Percentiles rank a stretch among this genome's conserved stretches.
Evolutionary conservation across 495 filamentous ascomycete genomes (phyloP).

Genomic region (Hyphodiscus hymeniophilus): DNA sequence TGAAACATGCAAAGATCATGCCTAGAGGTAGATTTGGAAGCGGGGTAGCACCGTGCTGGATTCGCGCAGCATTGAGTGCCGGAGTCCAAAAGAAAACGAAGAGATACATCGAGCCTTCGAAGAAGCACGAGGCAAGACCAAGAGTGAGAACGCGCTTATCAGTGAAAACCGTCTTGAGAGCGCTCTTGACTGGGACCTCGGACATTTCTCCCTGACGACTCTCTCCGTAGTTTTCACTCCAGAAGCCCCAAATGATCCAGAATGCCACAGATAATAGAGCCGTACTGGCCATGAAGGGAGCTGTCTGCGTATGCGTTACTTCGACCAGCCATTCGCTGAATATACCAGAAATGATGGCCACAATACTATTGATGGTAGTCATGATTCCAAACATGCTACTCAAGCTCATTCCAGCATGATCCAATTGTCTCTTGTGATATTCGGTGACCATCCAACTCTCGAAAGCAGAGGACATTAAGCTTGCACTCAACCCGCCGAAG

Average conservation of each 20-base stretch:
- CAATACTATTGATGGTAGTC: conserved; percentile 43
- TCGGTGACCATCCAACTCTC: conserved; percentile 55
- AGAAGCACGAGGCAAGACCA: conserved; percentile 41
- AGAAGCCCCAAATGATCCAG: conserved; percentile 35
- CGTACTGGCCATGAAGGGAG: conserved; percentile 39
- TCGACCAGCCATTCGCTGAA: conserved; percentile 33
- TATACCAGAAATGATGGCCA: conserved; percentile 41
- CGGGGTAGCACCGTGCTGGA: conserved; percentile 2
- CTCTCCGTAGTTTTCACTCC: conserved; percentile 44
- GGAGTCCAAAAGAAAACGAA: conserved; percentile 50
- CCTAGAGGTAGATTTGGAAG: conserved; percentile 40
- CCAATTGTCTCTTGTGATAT: conserved; percentile 30
- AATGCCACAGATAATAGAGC: conserved; percentile 32
- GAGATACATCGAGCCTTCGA: conserved; percentile 51
- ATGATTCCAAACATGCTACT: conserved; percentile 43
- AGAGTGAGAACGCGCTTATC: conserved; percentile 38
- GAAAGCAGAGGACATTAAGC: conserved; percentile 46
- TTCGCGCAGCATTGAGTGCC: conserved; percentile 32
- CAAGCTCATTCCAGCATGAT: conserved; percentile 28
- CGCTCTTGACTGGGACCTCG: conserved; percentile 7
- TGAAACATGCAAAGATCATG: conserved; percentile 50
- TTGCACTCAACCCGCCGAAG: conserved; percentile 48
- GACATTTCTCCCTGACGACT: conserved; percentile 8
- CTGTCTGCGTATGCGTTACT: conserved; percentile 36
- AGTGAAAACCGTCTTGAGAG: conserved; percentile 11